These are phyloP conservation scores for Fusarium sp. DNA, from an alignment of 2,329 filamentous ascomycete species.

Conservation along the genomic window DNA sequence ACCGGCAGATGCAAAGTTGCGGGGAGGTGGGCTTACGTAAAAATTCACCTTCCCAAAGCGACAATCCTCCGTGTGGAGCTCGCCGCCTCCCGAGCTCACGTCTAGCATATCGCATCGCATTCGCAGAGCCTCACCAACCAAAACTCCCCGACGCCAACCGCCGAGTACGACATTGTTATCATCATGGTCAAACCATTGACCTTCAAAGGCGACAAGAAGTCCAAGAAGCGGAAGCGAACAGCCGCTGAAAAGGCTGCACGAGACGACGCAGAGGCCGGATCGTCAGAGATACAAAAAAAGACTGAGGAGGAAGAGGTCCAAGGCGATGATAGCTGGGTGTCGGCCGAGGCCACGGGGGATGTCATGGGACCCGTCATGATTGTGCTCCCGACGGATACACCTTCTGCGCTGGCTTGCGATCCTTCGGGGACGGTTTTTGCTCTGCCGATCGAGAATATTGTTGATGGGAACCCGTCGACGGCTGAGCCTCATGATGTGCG, in stretches of 20 bases:
- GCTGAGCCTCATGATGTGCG: slow-evolving; percentile 96
- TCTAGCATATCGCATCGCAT: neutral
- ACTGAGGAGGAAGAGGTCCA: slow-evolving; percentile 52
- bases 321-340: slow-evolving; percentile 91
- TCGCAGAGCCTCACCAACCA: slow-evolving; percentile 7
- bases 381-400: slow-evolving; percentile 79
- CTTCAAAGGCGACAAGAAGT: slow-evolving; percentile 98
- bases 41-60: slow-evolving; percentile 26
- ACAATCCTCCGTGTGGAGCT: slow-evolving; percentile 42
- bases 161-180: neutral
- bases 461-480: slow-evolving; percentile 83
- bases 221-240: slow-evolving; percentile 88
- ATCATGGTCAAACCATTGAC: slow-evolving; percentile 87
- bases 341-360: slow-evolving; percentile 78
- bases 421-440: slow-evolving; percentile 88
- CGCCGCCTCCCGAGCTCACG: slow-evolving; percentile 44
- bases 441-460: slow-evolving; percentile 84
- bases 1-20: slow-evolving; percentile 20
- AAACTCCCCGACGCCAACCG: slow-evolving; percentile 8
- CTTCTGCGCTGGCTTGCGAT: slow-evolving; percentile 85
- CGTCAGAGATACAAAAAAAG: slow-evolving; percentile 27
- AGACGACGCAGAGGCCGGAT: slow-evolving; percentile 14
- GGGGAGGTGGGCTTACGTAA: slow-evolving; percentile 41
- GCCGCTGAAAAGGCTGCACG: slow-evolving; percentile 57
- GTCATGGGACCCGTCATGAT: slow-evolving; percentile 85